A percentile compares a stretch with the other conserved stretches of the same genome.
Evolutionary conservation across 805 yeast genomes (phyloP).

Genomic region (Candida germanica): DNA sequence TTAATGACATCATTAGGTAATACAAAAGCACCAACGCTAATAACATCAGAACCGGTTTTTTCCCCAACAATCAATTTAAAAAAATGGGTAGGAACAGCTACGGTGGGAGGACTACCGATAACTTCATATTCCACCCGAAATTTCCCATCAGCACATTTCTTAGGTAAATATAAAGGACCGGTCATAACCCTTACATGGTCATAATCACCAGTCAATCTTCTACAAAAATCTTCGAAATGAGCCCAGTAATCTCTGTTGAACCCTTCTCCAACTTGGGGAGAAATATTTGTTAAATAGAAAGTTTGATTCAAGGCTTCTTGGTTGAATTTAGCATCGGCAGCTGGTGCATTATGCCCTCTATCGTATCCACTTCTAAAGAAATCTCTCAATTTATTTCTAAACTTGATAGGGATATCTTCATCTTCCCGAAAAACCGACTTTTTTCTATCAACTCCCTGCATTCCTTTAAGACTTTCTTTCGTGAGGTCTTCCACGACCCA

Average conservation of each 20-base stretch:
- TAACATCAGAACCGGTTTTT: constrained; percentile 33
- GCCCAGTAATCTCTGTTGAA: constrained; percentile 98
- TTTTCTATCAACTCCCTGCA: constrained; percentile 65
- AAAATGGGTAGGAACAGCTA: constrained; percentile 98
- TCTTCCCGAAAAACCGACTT: constrained; percentile 86
- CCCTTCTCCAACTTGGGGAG: constrained; percentile 97
- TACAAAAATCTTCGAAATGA: constrained; percentile 84
- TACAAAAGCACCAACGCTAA: constrained; percentile 90
- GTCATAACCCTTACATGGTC: constrained; percentile 81
- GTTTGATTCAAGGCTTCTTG: constrained; percentile 96
- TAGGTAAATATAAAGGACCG: constrained; percentile 90
- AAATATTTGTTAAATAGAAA: constrained; percentile 81
- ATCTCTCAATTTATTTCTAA: constrained; percentile 75
- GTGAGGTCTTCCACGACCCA: constrained; percentile 92
- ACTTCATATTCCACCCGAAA: constrained; percentile 84
- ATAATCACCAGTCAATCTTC: constrained; percentile 72
- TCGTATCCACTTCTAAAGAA: constrained; percentile 95
- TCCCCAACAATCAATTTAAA: constrained; percentile 90
- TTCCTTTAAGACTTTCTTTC: constrained; percentile 55
- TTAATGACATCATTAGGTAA: constrained; percentile 82
- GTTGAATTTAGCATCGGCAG: constrained; percentile 90
- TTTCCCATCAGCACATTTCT: constrained; percentile 76
- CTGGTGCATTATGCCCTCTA: constrained; percentile 97
- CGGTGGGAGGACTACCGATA: constrained; percentile 92
- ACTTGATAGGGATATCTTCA: constrained; percentile 69